These are phyloP conservation scores for Gossypium thurberi DNA, from an alignment of 345 rosid genomes.

Conservation along the genomic window DNA sequence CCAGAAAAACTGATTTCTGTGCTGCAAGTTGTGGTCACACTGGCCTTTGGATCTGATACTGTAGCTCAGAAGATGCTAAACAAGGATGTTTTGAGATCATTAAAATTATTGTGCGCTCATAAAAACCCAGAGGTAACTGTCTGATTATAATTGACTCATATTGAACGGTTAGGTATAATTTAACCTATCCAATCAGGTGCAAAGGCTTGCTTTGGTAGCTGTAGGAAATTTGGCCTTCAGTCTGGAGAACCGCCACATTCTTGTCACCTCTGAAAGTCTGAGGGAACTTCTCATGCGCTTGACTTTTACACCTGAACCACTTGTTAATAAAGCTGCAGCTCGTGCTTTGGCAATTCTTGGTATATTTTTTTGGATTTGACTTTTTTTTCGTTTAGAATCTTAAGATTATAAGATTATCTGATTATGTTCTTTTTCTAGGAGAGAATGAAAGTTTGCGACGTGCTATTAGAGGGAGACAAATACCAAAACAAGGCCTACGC, in stretches of 20 bases:
- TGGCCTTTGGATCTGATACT: constrained; percentile 80
- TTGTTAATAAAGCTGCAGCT: constrained; percentile 92
- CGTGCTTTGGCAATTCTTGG: constrained; percentile 99
- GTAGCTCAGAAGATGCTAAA: constrained; percentile 89
- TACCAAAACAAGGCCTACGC: constrained; percentile 88
- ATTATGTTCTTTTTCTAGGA: constrained; percentile 35
- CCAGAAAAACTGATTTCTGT: constrained; percentile 83
- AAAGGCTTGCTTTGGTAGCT: constrained; percentile 76
- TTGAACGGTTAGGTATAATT: constrained; percentile 14
- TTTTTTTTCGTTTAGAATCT: background rate
- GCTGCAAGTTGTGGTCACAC: constrained; percentile 72
- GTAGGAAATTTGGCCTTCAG: constrained; percentile 96
- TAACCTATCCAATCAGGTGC: constrained; percentile 50
- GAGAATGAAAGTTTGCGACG: constrained; percentile 92
- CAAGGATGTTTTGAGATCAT: constrained; percentile 72
- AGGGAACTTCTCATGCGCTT: constrained; percentile 79
- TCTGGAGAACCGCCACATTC: constrained; percentile 77
- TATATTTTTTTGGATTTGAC: constrained; percentile 25
- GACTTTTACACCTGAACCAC: constrained; percentile 69
- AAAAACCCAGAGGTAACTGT: constrained; percentile 76
- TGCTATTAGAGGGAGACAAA: constrained; percentile 79
- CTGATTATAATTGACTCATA: constrained; percentile 5
- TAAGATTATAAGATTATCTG: background rate
- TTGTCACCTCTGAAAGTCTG: constrained; percentile 91
- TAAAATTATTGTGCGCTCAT: constrained; percentile 74